Conservation (phyloP, 192 early-diverging fungal genomes). For the Kickxella alabastrina region DNA sequence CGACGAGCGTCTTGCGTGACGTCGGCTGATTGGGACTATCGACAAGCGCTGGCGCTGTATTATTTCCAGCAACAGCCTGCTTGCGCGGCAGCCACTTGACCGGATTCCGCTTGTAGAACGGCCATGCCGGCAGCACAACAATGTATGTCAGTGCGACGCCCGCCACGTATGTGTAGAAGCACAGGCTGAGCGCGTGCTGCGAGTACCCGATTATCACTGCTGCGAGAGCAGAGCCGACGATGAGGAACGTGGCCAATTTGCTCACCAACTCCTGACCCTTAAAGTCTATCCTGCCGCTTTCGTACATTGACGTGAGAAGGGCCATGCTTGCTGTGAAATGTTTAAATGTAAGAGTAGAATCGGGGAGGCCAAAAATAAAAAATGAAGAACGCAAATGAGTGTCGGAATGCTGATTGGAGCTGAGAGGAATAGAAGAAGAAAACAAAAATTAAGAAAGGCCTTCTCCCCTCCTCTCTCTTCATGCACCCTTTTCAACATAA, state of each 20-base stretch:
- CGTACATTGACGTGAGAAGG: conserved; percentile 32
- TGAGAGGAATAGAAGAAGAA: too few species aligned
- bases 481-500: too few species aligned
- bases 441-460: too few species aligned
- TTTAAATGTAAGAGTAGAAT: too few species aligned
- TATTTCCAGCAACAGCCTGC: not conserved
- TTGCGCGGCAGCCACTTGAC: conserved; percentile 34
- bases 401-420: too few species aligned
- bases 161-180: conserved; percentile 29
- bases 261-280: conserved; percentile 37
- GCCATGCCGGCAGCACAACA: conserved; percentile 46
- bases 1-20: conserved; percentile 29
- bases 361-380: too few species aligned
- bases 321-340: conserved; percentile 18
- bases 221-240: conserved; percentile 14
- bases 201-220: conserved; percentile 24
- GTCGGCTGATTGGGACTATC: conserved; percentile 17
- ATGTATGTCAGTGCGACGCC: conserved; percentile 29
- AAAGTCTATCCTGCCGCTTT: conserved; percentile 50
- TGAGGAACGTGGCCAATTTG: conserved; percentile 19
- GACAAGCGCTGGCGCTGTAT: not conserved
- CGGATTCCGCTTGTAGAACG: conserved; percentile 25
- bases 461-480: too few species aligned
- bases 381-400: too few species aligned
- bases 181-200: conserved; percentile 22